A percentile compares a stretch with the other conserved stretches of the same genome.
Conservation (phyloP, 495 filamentous ascomycete genomes). For the Aspergillus biplanus region DNA sequence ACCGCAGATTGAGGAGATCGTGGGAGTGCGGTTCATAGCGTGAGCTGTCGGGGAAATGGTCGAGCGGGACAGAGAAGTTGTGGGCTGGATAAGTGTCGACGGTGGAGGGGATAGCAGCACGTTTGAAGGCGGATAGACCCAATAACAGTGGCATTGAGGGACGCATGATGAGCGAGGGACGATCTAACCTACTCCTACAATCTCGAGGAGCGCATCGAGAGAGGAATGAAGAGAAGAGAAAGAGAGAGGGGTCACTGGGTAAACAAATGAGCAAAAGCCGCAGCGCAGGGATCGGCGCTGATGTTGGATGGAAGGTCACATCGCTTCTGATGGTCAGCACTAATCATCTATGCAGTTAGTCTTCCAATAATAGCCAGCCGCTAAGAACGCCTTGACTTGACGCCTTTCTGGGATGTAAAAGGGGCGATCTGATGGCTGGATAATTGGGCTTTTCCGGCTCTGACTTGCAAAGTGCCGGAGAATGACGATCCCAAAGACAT, state of each 20-base stretch:
- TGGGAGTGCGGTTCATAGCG: constrained; percentile 69
- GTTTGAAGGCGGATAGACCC: neutral
- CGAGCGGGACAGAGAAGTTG: constrained; percentile 68
- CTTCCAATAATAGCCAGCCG: too few species aligned
- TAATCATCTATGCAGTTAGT: too few species aligned
- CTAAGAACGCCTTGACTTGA: too few species aligned
- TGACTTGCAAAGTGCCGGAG: neutral
- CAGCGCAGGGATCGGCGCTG: neutral
- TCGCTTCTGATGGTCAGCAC: neutral
- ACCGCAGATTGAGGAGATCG: constrained; percentile 63
- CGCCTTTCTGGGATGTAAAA: too few species aligned
- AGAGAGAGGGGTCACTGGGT: neutral
- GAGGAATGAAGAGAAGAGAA: neutral
- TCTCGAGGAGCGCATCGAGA: neutral
- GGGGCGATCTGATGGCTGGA: too few species aligned
- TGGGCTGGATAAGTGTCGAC: constrained; percentile 28
- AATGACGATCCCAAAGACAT: neutral
- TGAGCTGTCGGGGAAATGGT: constrained; percentile 76
- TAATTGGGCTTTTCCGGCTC: too few species aligned
- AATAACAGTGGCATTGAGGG: neutral
- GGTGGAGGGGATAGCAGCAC: neutral
- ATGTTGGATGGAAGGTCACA: neutral
- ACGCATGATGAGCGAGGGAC: neutral
- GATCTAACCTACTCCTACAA: neutral
- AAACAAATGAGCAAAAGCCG: neutral